These are phyloP conservation scores for Boeremia lycopersici DNA, from an alignment of 2,329 filamentous ascomycete genomes.

Conservation along the genomic window DNA sequence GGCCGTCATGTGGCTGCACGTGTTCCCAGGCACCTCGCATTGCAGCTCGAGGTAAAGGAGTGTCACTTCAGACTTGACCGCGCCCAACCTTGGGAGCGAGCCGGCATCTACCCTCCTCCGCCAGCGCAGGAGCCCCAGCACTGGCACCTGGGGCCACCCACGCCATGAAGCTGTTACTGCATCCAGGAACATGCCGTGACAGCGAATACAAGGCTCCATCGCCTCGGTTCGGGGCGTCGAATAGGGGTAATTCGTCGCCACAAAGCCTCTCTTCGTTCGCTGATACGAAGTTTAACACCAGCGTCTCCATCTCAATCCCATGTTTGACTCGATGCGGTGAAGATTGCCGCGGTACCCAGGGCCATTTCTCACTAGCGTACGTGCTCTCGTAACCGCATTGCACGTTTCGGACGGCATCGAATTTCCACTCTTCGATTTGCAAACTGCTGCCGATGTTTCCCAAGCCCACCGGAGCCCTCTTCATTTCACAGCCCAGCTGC, in stretches of 20 bases:
- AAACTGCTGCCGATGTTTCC: neutral
- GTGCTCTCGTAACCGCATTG: constrained; percentile 5
- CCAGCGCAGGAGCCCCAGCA: neutral
- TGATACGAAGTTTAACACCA: constrained; percentile 4
- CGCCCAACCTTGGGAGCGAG: neutral
- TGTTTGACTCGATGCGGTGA: constrained; percentile 3
- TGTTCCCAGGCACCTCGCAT: neutral
- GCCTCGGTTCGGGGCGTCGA: constrained; percentile 3
- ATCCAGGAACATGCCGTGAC: constrained; percentile 11
- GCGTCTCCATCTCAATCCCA: constrained; percentile 1
- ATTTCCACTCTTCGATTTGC: constrained; percentile 5
- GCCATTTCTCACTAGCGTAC: neutral
- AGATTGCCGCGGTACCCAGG: neutral
- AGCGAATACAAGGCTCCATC: constrained; percentile 1
- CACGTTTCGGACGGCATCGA: constrained; percentile 10
- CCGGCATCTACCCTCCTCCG: neutral
- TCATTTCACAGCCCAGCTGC: constrained; percentile 5
- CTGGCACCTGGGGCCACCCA: neutral
- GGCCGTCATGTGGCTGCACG: constrained; percentile 7
- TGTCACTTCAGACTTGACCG: neutral
- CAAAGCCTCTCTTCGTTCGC: constrained; percentile 2
- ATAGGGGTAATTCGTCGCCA: constrained; percentile 19
- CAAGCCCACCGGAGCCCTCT: neutral
- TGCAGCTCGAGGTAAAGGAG: neutral
- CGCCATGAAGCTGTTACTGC: neutral